Conservation (phyloP, 116 monocot species). For the Phalaenopsis hybrid region DNA sequence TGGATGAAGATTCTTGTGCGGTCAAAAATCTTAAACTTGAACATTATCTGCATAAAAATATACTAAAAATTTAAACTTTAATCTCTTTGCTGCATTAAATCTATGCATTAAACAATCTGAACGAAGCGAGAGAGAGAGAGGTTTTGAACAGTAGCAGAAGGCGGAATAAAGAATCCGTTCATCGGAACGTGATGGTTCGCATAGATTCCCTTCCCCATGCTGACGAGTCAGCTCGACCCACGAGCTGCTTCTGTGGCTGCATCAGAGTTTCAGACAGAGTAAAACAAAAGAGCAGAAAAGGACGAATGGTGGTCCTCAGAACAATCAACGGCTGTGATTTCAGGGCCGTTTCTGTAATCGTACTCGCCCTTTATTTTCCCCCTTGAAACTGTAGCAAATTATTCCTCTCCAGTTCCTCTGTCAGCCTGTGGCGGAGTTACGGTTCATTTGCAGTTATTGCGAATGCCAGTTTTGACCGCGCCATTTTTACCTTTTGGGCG, state of each 20-base stretch:
- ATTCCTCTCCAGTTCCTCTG: background rate
- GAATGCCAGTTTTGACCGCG: slow-evolving; percentile 7
- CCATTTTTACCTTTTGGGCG: background rate
- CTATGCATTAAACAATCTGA: background rate
- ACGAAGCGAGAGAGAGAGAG: background rate
- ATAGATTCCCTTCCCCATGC: slow-evolving; percentile 7
- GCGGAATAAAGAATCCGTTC: slow-evolving; percentile 3
- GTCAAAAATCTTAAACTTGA: no score
- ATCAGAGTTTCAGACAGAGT: slow-evolving; percentile 6
- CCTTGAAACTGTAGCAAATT: slow-evolving; percentile 1
- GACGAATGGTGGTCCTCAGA: background rate
- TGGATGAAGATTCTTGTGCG: background rate
- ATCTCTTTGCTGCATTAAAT: no score
- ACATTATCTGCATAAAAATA: no score
- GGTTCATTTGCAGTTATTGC: background rate
- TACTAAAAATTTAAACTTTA: no score
- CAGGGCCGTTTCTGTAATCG: background rate
- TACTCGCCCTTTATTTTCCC: background rate
- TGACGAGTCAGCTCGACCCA: slow-evolving; percentile 3
- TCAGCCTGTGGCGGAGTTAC: background rate
- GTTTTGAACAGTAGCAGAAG: background rate
- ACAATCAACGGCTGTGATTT: slow-evolving; percentile 14
- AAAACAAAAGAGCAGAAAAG: slow-evolving; percentile 7
- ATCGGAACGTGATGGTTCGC: slow-evolving; percentile 8
- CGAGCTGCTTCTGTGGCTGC: slow-evolving; percentile 1